Evolutionary conservation across 345 rosid species (phyloP), one percentile per base, ranked within the genome.

Genomic region (Syzygium oleosum): DNA sequence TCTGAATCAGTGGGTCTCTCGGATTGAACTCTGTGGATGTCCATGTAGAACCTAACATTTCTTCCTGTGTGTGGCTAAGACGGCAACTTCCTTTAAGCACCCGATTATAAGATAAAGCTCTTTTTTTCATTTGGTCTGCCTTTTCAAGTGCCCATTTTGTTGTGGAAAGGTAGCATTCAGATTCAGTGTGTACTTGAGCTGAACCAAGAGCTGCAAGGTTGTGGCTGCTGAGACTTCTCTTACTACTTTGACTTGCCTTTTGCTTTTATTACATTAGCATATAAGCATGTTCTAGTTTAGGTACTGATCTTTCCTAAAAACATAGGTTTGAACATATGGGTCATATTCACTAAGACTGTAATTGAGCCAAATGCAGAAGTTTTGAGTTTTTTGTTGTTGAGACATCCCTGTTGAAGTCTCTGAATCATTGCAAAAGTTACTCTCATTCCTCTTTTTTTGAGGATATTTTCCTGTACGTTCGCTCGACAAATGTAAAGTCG

Each of bases 341-440:
- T 61, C 19, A 12, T n/a, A 0, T 61, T 61, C 38, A n/a, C 7
- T 0, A 6, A n/a, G 38, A n/a, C 10, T 6, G 17, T 1, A n/a
- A 63, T 6, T 63, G 73, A 63, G 38, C 77, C 77, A 29, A 63
- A 63, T 14, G 38, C 77, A 63, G 4, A 63, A 6, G 2, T 61
- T 61, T 9, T 56, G 23, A 25, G 0, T 22, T 56, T 1, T 63
- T 14, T 14, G 5, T 29, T 63, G 19, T 63, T 14, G 77, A 3
- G 19, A 0, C 19, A 63, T 63, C 73, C 5, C 0, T 63, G 38
- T 63, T 63, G 5, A 63, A n/a, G 38, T n/a, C 2, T 14, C 77
- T 29, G 1, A 29, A 63, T 63, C 38, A 29, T 63, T 14, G 5
- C 21, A n/a, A 63, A 63, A 63, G 0, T 29, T n/a, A 3, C 6